phyloP scores from a whole-genome alignment of 1,284 basidiomycete species.

The Exobasidium cylindrosporum region DNA sequence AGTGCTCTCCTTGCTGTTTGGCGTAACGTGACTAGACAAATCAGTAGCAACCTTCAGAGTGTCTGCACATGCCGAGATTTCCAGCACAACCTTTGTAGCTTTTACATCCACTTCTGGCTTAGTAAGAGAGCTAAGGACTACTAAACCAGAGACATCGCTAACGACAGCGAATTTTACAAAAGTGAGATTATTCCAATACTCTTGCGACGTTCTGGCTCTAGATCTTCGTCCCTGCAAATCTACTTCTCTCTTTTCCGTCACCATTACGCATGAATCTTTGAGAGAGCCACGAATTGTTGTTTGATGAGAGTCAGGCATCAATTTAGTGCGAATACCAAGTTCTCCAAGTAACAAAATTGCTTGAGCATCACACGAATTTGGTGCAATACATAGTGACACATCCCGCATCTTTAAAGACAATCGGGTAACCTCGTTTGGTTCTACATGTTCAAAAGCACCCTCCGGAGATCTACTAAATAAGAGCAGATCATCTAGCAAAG shows the following conservation, averaged over 20 bases:
- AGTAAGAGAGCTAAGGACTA: constrained; percentile 32
- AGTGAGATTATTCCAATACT: constrained; percentile 26
- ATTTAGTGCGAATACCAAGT: constrained; percentile 28
- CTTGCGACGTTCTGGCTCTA: constrained; percentile 12
- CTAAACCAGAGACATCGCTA: constrained; percentile 38
- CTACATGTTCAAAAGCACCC: constrained; percentile 87
- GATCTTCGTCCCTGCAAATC: background rate
- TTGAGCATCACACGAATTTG: constrained; percentile 19
- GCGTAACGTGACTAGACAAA: constrained; percentile 13
- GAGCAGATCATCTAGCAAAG: constrained; percentile 67
- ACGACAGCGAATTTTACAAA: constrained; percentile 53
- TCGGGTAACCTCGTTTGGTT: constrained; percentile 80
- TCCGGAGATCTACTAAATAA: constrained; percentile 78
- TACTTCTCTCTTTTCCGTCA: constrained; percentile 18
- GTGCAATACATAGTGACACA: constrained; percentile 24
- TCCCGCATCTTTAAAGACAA: constrained; percentile 57
- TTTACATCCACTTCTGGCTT: constrained; percentile 44
- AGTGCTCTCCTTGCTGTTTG: background rate
- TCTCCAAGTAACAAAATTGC: constrained; percentile 33
- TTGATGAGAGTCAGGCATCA: constrained; percentile 35
- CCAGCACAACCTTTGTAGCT: constrained; percentile 24
- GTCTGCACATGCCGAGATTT: constrained; percentile 36
- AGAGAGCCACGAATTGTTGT: constrained; percentile 30
- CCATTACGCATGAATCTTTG: constrained; percentile 23
- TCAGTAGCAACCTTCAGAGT: constrained; percentile 24